These are phyloP conservation scores for Aspergillus piperis DNA, from an alignment of 2,329 filamentous ascomycete genomes.

Conservation along the genomic window DNA sequence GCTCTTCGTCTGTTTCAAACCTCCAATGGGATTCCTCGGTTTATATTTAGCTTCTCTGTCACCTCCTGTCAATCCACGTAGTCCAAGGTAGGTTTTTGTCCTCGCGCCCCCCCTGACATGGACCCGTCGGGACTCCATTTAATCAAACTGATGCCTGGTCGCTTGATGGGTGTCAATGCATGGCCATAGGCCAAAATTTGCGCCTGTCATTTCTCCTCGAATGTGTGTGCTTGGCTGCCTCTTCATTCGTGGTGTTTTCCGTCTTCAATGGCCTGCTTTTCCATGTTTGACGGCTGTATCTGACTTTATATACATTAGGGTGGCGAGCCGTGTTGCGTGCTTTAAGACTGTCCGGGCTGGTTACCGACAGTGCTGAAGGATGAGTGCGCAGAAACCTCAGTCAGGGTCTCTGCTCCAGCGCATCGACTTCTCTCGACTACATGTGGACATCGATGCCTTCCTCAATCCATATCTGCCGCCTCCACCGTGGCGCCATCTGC, in stretches of 20 bases:
- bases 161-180: neutral
- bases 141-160: neutral
- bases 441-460: constrained; percentile 76
- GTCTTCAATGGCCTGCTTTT: neutral
- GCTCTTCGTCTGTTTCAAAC: constrained; percentile 1
- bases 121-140: constrained; percentile 4
- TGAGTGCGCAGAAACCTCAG: constrained; percentile 10
- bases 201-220: neutral
- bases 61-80: constrained; percentile 3
- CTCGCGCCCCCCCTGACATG: neutral
- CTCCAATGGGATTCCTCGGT: constrained; percentile 5
- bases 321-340: neutral
- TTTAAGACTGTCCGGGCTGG: neutral
- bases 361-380: neutral
- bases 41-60: constrained; percentile 8
- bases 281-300: neutral
- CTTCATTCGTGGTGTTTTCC: neutral
- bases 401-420: constrained; percentile 5
- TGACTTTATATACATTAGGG: neutral
- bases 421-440: constrained; percentile 35
- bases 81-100: constrained; percentile 1
- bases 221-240: neutral
- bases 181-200: neutral
- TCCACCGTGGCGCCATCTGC: constrained; percentile 65
- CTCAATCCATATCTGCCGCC: constrained; percentile 70